Evolutionary conservation across 2,329 filamentous ascomycete species (phyloP).

Genomic region (Elsinoe fawcettii): DNA sequence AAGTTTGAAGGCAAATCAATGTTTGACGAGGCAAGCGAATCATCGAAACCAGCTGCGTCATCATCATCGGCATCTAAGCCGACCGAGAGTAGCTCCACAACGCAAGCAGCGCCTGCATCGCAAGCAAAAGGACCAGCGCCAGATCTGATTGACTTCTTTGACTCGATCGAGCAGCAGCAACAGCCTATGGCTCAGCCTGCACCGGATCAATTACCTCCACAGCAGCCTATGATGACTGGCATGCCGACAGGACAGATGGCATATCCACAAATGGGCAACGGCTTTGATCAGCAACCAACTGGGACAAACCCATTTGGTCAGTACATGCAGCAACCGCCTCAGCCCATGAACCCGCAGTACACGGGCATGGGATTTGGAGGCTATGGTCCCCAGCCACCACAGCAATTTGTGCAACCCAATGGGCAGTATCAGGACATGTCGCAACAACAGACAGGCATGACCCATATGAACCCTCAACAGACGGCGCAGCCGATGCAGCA

Average conservation of each 20-base stretch:
- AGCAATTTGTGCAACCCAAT: conserved; percentile 27
- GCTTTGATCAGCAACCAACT: conserved; percentile 20
- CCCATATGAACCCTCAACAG: conserved; percentile 18
- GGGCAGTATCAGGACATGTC: conserved; percentile 13
- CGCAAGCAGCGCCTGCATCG: conserved; percentile 21
- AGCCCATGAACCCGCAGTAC: conserved; percentile 51
- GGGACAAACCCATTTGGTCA: conserved; percentile 36
- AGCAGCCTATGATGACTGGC: conserved; percentile 37
- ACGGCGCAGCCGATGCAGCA: conserved; percentile 22
- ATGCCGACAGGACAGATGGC: conserved; percentile 37
- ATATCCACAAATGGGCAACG: conserved; percentile 25
- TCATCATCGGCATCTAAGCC: conserved; percentile 30
- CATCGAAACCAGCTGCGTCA: conserved; percentile 24
- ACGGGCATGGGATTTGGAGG: conserved; percentile 79
- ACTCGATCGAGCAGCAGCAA: conserved; percentile 83
- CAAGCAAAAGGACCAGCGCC: conserved; percentile 56
- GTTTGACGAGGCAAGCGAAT: conserved; percentile 17
- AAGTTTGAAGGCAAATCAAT: conserved; percentile 34
- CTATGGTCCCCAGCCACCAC: conserved; percentile 62
- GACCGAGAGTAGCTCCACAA: conserved; percentile 27
- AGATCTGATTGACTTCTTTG: conserved; percentile 91
- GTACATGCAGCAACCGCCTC: conserved; percentile 34
- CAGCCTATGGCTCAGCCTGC: conserved; percentile 45
- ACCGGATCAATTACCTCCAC: conserved; percentile 24
- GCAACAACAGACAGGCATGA: conserved; percentile 35